Evolutionary conservation across 78 protist species (phyloP).

Genomic region (Monosiga brevicollis): DNA sequence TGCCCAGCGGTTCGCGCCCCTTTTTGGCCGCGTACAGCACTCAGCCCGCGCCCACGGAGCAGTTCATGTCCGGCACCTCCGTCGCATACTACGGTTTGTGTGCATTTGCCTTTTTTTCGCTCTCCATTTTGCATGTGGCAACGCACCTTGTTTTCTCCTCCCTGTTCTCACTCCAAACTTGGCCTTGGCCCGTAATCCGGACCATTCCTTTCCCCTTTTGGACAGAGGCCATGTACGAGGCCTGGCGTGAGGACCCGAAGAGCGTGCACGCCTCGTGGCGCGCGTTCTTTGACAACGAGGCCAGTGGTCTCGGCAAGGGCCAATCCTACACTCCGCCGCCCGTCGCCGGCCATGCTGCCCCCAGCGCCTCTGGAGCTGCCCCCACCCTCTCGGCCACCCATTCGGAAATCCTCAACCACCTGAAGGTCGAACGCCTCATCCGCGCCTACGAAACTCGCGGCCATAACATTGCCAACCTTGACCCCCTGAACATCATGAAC

Average conservation of each 20-base stretch:
- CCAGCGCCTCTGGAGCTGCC: background rate
- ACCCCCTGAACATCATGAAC: constrained; percentile 12
- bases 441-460: constrained; percentile 25
- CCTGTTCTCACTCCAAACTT: no score
- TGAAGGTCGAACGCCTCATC: background rate
- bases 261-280: background rate
- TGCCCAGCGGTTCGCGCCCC: no score
- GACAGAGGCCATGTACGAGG: background rate
- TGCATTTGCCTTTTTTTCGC: no score
- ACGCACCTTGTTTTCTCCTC: no score
- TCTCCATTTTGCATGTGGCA: no score
- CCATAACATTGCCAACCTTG: constrained; percentile 13
- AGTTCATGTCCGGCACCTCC: no score
- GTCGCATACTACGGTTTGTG: no score
- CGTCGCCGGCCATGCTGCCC: background rate
- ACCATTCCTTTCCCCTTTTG: no score
- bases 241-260: background rate
- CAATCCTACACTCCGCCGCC: background rate
- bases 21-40: no score
- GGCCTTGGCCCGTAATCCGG: no score
- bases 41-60: no score
- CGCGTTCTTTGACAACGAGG: background rate
- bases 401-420: background rate
- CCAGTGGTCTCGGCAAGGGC: background rate
- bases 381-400: background rate